These are phyloP conservation scores for Podospora anserina DNA, from an alignment of 495 filamentous ascomycete species.

Conservation along the genomic window DNA sequence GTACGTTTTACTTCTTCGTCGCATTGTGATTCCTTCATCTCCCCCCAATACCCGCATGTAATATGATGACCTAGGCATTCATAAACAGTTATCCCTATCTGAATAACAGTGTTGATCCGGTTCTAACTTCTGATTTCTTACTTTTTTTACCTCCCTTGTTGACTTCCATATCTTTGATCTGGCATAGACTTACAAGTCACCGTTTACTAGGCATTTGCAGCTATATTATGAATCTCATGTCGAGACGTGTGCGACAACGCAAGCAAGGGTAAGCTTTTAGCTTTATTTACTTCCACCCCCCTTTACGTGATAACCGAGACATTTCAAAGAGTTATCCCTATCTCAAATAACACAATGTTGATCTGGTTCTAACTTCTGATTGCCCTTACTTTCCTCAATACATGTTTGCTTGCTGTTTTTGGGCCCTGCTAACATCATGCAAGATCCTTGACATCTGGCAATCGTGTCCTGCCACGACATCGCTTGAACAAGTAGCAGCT, in stretches of 20 bases:
- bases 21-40: not conserved
- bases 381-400: not conserved
- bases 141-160: not conserved
- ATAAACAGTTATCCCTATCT: not conserved
- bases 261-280: constrained; percentile 6
- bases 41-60: not conserved
- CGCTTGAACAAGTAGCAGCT: not conserved
- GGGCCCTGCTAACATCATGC: not conserved
- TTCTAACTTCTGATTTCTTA: not conserved
- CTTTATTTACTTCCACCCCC: not conserved
- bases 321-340: constrained; percentile 10
- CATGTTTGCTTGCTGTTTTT: not conserved
- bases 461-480: not conserved
- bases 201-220: not conserved
- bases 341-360: constrained; percentile 12
- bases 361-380: constrained; percentile 12
- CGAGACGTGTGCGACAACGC: not conserved
- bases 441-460: not conserved
- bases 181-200: not conserved
- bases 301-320: constrained; percentile 10
- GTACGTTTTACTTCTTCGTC: not conserved
- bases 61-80: not conserved
- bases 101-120: not conserved
- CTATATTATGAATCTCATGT: not conserved
- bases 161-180: not conserved